Conservation (phyloP, 208 protist species). For the Leishmania tropica region DNA sequence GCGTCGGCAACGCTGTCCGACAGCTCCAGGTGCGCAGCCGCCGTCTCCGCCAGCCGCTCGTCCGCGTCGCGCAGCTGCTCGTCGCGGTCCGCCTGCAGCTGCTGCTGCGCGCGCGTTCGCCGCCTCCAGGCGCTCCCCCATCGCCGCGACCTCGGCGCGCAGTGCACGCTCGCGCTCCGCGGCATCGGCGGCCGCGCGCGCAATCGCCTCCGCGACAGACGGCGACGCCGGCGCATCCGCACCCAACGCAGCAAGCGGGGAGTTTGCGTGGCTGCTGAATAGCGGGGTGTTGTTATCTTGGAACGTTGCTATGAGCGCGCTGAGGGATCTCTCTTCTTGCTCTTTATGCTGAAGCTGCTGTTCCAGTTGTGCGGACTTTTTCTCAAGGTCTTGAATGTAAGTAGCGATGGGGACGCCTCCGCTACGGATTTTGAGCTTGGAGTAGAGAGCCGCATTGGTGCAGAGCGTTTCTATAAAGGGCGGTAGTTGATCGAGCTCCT, state of each 20-base stretch:
- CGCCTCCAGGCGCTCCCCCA: not conserved
- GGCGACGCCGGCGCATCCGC: not conserved
- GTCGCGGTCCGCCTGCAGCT: too few relatives aligned
- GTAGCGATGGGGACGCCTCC: not conserved
- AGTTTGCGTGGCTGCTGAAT: not conserved
- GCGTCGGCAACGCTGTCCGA: too few relatives aligned
- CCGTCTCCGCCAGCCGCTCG: too few relatives aligned
- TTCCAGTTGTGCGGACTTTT: not conserved
- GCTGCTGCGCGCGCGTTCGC: too few relatives aligned
- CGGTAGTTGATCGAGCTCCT: not conserved
- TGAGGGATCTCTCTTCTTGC: not conserved
- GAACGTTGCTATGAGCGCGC: not conserved
- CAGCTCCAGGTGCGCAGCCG: too few relatives aligned
- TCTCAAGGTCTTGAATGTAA: constrained; percentile 1
- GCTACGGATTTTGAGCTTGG: not conserved
- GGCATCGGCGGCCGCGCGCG: constrained; percentile 13
- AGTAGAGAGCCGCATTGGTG: not conserved
- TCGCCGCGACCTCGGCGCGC: not conserved
- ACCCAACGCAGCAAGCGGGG: not conserved
- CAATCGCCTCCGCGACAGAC: not conserved
- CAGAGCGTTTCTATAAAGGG: not conserved
- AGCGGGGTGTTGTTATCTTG: not conserved
- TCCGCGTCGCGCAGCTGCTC: too few relatives aligned
- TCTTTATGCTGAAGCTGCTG: not conserved
- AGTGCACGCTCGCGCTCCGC: constrained; percentile 22